Conservation (phyloP, 352 stramenopile species). For the Phytophthora citricola region DNA sequence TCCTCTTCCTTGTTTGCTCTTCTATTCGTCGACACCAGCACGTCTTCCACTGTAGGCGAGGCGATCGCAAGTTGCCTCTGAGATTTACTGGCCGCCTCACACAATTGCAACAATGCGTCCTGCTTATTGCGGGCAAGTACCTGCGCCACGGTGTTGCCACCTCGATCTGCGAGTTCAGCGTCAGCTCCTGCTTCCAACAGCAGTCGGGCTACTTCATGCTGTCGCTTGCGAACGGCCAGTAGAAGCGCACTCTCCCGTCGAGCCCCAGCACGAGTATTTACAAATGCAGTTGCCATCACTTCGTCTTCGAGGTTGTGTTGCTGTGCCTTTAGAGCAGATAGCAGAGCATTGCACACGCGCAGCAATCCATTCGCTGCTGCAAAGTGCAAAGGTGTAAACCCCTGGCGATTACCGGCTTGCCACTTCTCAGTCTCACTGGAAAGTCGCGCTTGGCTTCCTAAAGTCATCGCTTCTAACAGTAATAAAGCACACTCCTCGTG, state of each 20-base stretch:
- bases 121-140: slow-evolving; percentile 61
- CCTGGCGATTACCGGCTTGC: slow-evolving; percentile 59
- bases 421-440: slow-evolving; percentile 24
- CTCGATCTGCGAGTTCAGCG: slow-evolving; percentile 51
- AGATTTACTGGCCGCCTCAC: slow-evolving; percentile 31
- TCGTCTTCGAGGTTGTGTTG: slow-evolving; percentile 43
- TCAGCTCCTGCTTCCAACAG: slow-evolving; percentile 55
- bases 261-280: slow-evolving; percentile 35
- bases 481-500: slow-evolving; percentile 61
- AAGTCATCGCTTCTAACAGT: slow-evolving; percentile 40
- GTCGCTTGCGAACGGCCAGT: slow-evolving; percentile 69
- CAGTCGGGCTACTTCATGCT: slow-evolving; percentile 47
- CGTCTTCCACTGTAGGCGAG: slow-evolving; percentile 22
- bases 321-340: slow-evolving; percentile 43
- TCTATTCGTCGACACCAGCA: not conserved
- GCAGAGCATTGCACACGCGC: slow-evolving; percentile 39
- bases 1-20: slow-evolving; percentile 32
- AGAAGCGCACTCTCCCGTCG: slow-evolving; percentile 67
- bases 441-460: not conserved
- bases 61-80: slow-evolving; percentile 13
- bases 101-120: slow-evolving; percentile 56
- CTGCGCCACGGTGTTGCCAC: slow-evolving; percentile 54
- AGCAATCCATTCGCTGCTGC: slow-evolving; percentile 54
- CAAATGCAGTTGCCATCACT: slow-evolving; percentile 40
- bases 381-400: slow-evolving; percentile 71